phyloP scores from a whole-genome alignment of 116 monocot genomes.

The Posidonia oceanica region DNA sequence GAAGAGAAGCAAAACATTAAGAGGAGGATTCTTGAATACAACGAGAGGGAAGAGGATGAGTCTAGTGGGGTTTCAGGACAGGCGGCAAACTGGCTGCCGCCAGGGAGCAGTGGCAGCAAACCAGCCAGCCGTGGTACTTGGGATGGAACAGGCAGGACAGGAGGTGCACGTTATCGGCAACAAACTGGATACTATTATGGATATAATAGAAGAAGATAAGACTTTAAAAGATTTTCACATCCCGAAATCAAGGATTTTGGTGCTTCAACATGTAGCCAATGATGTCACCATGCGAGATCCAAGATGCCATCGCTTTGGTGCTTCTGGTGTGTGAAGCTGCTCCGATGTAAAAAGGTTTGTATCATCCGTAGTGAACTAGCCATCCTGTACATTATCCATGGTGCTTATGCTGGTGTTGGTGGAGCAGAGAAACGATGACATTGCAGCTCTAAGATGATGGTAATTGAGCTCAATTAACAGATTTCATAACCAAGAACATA shows the following conservation, averaged over 20 bases:
- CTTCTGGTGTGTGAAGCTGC: background rate
- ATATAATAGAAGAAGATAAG: slow-evolving; percentile 59
- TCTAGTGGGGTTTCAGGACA: slow-evolving; percentile 42
- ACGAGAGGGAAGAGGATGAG: slow-evolving; percentile 96
- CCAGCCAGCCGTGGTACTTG: slow-evolving; percentile 36
- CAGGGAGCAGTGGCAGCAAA: slow-evolving; percentile 22
- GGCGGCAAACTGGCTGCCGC: slow-evolving; percentile 41
- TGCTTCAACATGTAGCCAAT: background rate
- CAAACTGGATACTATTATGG: slow-evolving; percentile 45
- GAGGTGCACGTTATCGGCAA: slow-evolving; percentile 28
- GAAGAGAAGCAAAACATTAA: slow-evolving; percentile 94
- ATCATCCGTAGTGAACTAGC: too few relatives aligned
- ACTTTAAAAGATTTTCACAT: background rate
- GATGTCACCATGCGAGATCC: background rate
- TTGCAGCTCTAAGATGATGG: too few relatives aligned
- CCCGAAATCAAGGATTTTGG: background rate
- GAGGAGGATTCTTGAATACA: slow-evolving; percentile 85
- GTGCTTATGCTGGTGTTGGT: too few relatives aligned
- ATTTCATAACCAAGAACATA: too few relatives aligned
- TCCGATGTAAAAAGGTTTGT: too few relatives aligned
- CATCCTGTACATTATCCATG: too few relatives aligned
- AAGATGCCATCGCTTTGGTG: background rate
- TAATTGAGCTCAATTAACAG: too few relatives aligned
- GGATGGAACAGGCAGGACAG: slow-evolving; percentile 39
- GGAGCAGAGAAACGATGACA: too few relatives aligned